Percentiles rank a stretch among this genome's conserved stretches.
Evolutionary conservation across 2,329 filamentous ascomycete species (phyloP).

Genomic region (Ceratocystis destructans): DNA sequence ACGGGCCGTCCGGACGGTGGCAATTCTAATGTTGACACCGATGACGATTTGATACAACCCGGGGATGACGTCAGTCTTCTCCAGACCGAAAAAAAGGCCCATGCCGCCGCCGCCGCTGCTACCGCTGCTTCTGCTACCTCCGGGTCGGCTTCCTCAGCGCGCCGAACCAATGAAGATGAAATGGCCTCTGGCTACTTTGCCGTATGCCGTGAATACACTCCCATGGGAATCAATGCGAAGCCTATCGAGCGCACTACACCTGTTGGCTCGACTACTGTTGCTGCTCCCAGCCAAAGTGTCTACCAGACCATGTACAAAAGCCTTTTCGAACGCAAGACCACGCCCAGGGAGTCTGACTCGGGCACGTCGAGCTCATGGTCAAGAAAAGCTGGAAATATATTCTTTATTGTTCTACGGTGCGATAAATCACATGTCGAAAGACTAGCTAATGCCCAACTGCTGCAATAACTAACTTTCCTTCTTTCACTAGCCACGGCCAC

Average conservation of each 20-base stretch:
- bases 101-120: conserved; percentile 39
- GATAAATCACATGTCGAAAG: conserved; percentile 20
- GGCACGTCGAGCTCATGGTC: conserved; percentile 39
- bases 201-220: conserved; percentile 85
- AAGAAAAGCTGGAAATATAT: conserved; percentile 68
- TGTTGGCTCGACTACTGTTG: conserved; percentile 58
- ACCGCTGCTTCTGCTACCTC: conserved; percentile 43
- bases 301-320: conserved; percentile 98
- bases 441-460: neutral
- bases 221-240: conserved; percentile 82
- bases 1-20: neutral
- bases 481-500: conserved; percentile 62
- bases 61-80: conserved; percentile 53
- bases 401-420: conserved; percentile 80
- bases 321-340: conserved; percentile 70
- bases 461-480: conserved; percentile 10
- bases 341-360: conserved; percentile 34
- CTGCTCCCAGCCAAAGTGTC: conserved; percentile 75
- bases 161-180: conserved; percentile 49
- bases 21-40: conserved; percentile 27
- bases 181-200: conserved; percentile 86
- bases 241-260: conserved; percentile 77
- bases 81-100: conserved; percentile 38
- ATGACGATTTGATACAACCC: conserved; percentile 38
- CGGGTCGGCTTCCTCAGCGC: conserved; percentile 25